Base-by-base conservation (phyloP, 1,284 basidiomycete genomes). In the Papiliotrema laurentii region DNA sequence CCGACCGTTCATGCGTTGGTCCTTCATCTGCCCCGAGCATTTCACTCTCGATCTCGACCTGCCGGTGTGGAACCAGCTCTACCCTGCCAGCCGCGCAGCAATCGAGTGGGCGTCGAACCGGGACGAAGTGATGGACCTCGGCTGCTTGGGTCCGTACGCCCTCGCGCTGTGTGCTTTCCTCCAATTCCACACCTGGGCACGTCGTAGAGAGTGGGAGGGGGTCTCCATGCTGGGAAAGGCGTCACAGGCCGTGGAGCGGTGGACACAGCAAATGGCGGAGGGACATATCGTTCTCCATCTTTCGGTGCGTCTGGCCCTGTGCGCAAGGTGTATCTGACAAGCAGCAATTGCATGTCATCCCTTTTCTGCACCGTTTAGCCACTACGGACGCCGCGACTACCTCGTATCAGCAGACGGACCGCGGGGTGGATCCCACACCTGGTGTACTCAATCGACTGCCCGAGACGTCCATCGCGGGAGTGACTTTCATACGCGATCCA, bases 1-100 rank as follows among this genome's bases (percentile, higher is more conserved):
- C 38, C 60, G 63, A 2, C 59, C 60, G 5, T 57, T 64, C 33
- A 62, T 64, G 60, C 55, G 58, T n/a, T 62, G 54, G 54, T 60
- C 58, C 13, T 64, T 64, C 49, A 58, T 60, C 37, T 52, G 50
- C 34, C 62, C 62, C 5, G 18, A 40, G 2, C 49, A 48, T 22
- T 33, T 64, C 28, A 49, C 52, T 16, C 37, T 60, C 18, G 48
- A 55, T 19, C 30, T 57, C 16, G 49, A 62, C 39, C 38, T 64
- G 4, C 44, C 50, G 0, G 58, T 49, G 11, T 64, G 62, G 62
- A 28, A 50, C 19, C 43, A 56, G 16, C 39, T 62, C n/a, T 44
- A 54, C 33, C 37, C 53, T 4, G 41, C 55, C 1, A 38, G 56
- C 18, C 51, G 53, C 16, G 28, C 26, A 10, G 54, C 56, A 1